These are phyloP conservation scores for Umbelopsis sp. DNA, from an alignment of 192 early-diverging fungal genomes.

Conservation along the genomic window DNA sequence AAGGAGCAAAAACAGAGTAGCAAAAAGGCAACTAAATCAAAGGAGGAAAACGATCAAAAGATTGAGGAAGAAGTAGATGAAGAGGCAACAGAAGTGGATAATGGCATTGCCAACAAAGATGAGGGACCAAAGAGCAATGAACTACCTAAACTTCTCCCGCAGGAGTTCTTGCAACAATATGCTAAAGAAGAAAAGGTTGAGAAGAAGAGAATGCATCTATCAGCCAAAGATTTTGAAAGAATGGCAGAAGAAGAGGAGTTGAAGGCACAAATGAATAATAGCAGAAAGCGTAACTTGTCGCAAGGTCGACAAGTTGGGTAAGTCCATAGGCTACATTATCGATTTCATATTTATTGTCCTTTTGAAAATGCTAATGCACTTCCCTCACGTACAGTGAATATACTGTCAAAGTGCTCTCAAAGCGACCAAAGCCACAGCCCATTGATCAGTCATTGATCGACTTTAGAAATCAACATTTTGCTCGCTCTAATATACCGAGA, in stretches of 20 bases:
- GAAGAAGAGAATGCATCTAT: slow-evolving; percentile 34
- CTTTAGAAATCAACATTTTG: slow-evolving; percentile 24
- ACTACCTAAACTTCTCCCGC: slow-evolving; percentile 19
- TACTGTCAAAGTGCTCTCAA: slow-evolving; percentile 36
- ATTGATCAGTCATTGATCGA: slow-evolving; percentile 8
- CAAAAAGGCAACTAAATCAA: slow-evolving; percentile 21
- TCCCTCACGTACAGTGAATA: slow-evolving; percentile 26
- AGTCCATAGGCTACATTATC: neutral
- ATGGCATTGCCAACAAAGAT: neutral
- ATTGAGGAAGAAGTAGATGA: neutral
- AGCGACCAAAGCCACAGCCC: slow-evolving; percentile 23
- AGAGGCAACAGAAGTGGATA: neutral
- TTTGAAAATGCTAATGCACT: neutral
- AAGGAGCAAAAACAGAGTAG: slow-evolving; percentile 40
- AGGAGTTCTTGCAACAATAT: slow-evolving; percentile 23
- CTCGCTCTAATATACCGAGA: slow-evolving; percentile 24
- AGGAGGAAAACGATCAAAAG: slow-evolving; percentile 2
- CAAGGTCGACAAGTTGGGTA: slow-evolving; percentile 15
- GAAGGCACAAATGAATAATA: neutral
- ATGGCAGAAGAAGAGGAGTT: slow-evolving; percentile 23
- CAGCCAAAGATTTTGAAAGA: slow-evolving; percentile 37
- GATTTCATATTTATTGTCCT: no score
- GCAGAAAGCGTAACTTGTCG: neutral
- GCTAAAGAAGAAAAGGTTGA: slow-evolving; percentile 25
- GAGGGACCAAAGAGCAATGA: slow-evolving; percentile 9